Evolutionary conservation across 345 rosid species (phyloP), one percentile per base, ranked within the genome.

Genomic region (Dimocarpus longan): DNA sequence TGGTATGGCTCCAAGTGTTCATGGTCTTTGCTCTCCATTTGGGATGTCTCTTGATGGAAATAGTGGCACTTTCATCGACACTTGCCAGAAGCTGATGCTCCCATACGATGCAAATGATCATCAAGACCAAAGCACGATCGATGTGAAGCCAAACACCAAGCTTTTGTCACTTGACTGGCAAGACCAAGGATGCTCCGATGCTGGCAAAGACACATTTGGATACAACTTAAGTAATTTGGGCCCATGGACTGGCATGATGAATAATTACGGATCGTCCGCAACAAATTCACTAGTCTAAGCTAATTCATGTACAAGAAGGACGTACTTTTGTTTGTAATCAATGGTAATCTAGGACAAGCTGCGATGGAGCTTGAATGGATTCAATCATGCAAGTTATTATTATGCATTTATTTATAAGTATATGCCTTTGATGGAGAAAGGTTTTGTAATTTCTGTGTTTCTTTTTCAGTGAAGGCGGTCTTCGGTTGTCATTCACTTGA

Each of bases 91-190:
- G 85, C 73, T 88, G 59, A 89, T 87, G 93, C 75, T 87, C 37
- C 88, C 90, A 11, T 92, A 88, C 76, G 91, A 86, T 48, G 83
- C 85, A 74, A 78, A 89, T 70, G 88, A 83, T 46, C 52, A 46
- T 46, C 52, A 46, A 22, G 78, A 85, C 54, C 91, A 84, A 78
- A 79, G 78, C 74, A 59, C 83, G 26, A 80, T 87, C 62, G 94
- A 93, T 80, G 93, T 90, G 84, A 93, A 93, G 82, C 96, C 96
- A 57, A 89, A 85, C 76, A 75, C 93, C 13, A 91, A 87, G 89
- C 75, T 91, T 44, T 81, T 90, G 71, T 90, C 97, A 40, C 93
- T 93, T 43, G 94, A 93, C 50, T 93, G 98, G 98, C 98, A 93
- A 79, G 91, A 88, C 76, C 95, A 91, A 76, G 86, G 89, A 50